phyloP scores from a whole-genome alignment of 2,329 filamentous ascomycete species.

The Aspergillus pseudonomiae region DNA sequence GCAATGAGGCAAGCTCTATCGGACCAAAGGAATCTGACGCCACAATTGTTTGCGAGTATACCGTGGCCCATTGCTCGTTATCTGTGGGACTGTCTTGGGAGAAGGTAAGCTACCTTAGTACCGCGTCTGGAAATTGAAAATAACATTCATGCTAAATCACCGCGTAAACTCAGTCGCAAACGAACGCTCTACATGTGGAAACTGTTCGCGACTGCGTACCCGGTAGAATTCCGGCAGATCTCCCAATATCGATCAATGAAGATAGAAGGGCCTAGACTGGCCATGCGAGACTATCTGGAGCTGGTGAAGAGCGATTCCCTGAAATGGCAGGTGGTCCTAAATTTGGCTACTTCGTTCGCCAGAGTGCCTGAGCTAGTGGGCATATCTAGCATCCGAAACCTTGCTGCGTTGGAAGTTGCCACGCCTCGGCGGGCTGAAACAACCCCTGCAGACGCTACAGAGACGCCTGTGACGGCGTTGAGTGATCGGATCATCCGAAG shows the following conservation, averaged over 20 bases:
- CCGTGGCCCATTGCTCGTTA: conserved; percentile 45
- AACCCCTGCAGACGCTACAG: conserved; percentile 9
- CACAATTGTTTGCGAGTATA: conserved; percentile 38
- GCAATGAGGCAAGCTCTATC: conserved; percentile 36
- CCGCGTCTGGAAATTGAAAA: not conserved
- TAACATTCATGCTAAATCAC: not conserved
- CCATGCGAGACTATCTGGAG: conserved; percentile 39
- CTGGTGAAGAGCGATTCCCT: conserved; percentile 35
- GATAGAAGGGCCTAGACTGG: conserved; percentile 32
- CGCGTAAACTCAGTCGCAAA: conserved; percentile 9
- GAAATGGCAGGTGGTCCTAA: conserved; percentile 41
- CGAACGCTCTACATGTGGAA: conserved; percentile 49
- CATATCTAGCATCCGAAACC: conserved; percentile 42
- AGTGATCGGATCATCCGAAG: conserved; percentile 45
- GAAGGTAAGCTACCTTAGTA: conserved; percentile 34
- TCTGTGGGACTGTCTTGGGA: conserved; percentile 42
- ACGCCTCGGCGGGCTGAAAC: conserved; percentile 21
- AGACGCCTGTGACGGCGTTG: conserved; percentile 26
- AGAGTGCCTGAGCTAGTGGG: conserved; percentile 41
- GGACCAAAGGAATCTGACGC: conserved; percentile 41
- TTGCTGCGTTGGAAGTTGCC: conserved; percentile 43
- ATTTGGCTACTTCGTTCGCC: conserved; percentile 35
- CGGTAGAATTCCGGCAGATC: conserved; percentile 34
- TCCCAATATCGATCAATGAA: conserved; percentile 34
- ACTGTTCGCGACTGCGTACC: conserved; percentile 43